phyloP scores from a whole-genome alignment of 768 basidiomycete species.

The Tulasnella sp. region DNA sequence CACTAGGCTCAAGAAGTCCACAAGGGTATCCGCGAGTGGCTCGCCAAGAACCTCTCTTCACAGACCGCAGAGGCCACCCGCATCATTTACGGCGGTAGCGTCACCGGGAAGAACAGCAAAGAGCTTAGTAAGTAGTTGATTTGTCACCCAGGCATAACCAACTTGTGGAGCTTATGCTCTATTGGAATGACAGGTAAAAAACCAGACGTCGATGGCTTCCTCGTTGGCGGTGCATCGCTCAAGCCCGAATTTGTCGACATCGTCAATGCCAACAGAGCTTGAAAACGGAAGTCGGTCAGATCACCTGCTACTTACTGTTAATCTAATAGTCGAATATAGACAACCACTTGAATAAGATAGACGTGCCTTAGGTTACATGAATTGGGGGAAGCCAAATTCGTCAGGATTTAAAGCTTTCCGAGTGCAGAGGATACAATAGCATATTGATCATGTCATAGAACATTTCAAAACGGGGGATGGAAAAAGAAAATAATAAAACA shows the following conservation, averaged over 20 bases:
- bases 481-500: neutral
- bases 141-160: neutral
- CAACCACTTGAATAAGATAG: neutral
- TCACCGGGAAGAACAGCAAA: constrained; percentile 77
- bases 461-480: neutral
- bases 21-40: constrained; percentile 67
- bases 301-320: neutral
- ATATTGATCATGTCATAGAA: neutral
- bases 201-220: constrained; percentile 91
- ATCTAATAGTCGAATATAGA: neutral
- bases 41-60: constrained; percentile 55
- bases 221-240: constrained; percentile 94
- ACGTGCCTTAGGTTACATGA: neutral
- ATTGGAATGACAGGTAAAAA: constrained; percentile 46
- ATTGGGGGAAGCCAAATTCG: neutral
- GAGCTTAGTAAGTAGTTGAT: constrained; percentile 61
- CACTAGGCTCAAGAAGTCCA: constrained; percentile 88
- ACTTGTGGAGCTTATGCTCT: neutral
- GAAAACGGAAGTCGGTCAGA: neutral
- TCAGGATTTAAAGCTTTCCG: neutral
- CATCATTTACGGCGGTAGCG: constrained; percentile 95
- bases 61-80: constrained; percentile 65
- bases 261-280: constrained; percentile 45
- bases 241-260: constrained; percentile 96
- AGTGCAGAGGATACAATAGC: neutral